phyloP scores from a whole-genome alignment of 805 yeast genomes.

The Pachysolen tannophilus region DNA sequence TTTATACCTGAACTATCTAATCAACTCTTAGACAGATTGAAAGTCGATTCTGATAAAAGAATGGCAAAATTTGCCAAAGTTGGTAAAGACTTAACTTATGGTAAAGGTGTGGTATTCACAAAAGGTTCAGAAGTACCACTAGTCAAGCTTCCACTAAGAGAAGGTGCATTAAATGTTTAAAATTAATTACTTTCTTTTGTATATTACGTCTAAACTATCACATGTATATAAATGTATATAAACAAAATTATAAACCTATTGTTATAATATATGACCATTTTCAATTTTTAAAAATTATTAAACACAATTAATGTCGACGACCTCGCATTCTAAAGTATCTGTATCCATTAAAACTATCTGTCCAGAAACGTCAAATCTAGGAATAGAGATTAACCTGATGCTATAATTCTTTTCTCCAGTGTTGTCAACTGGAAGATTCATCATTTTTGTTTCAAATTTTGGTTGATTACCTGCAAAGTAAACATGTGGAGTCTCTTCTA shows the following conservation, averaged over 20 bases:
- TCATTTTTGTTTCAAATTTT: constrained; percentile 37
- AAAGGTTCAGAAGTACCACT: constrained; percentile 26
- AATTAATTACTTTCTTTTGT: too few relatives aligned
- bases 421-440: constrained; percentile 28
- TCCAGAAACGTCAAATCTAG: constrained; percentile 61
- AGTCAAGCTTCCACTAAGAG: constrained; percentile 14
- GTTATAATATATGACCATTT: too few relatives aligned
- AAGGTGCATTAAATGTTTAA: too few relatives aligned
- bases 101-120: constrained; percentile 30
- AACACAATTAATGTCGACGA: constrained; percentile 27
- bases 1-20: constrained; percentile 61
- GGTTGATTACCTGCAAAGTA: constrained; percentile 84
- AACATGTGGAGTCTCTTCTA: constrained; percentile 79
- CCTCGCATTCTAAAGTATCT: constrained; percentile 45
- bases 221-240: too few relatives aligned
- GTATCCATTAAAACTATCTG: constrained; percentile 56
- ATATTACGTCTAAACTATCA: too few relatives aligned
- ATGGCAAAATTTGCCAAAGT: constrained; percentile 33
- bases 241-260: constrained; percentile 19
- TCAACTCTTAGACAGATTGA: constrained; percentile 52
- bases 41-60: constrained; percentile 38
- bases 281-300: too few relatives aligned
- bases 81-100: constrained; percentile 59
- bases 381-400: constrained; percentile 58
- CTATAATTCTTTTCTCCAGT: constrained; percentile 18